Evolutionary conservation across 495 filamentous ascomycete species (phyloP).

Genomic region (Penicillium argentinense): DNA sequence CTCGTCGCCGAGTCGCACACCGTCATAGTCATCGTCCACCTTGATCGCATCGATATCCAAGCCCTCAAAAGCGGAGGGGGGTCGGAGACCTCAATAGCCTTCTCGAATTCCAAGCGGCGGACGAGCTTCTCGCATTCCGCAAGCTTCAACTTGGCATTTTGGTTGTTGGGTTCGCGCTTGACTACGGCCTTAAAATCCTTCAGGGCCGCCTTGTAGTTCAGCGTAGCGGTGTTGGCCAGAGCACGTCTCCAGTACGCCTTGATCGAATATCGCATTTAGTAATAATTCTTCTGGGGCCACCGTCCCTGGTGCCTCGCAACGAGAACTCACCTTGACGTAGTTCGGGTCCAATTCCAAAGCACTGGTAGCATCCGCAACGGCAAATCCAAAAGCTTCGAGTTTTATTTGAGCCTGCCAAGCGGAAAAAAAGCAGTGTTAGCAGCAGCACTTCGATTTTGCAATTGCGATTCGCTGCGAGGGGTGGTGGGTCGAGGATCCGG

Average conservation of each 20-base stretch:
- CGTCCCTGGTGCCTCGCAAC: too few species aligned
- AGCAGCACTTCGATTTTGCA: constrained; percentile 4
- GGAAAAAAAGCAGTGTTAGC: constrained; percentile 19
- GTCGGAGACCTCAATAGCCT: constrained; percentile 91
- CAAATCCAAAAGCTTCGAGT: constrained; percentile 90
- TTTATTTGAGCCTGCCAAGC: constrained; percentile 79
- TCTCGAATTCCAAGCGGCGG: constrained; percentile 83
- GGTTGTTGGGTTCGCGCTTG: constrained; percentile 80
- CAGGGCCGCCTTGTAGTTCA: constrained; percentile 81
- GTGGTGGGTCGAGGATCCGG: constrained; percentile 10
- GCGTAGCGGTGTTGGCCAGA: constrained; percentile 83
- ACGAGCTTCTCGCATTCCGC: constrained; percentile 93
- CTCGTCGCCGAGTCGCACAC: constrained; percentile 69
- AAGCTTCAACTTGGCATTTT: constrained; percentile 85
- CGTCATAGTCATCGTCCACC: constrained; percentile 84
- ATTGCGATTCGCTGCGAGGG: neutral
- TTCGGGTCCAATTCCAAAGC: constrained; percentile 87
- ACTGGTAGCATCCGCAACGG: constrained; percentile 88
- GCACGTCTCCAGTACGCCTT: constrained; percentile 96
- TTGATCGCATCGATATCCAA: constrained; percentile 82
- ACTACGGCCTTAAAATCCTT: constrained; percentile 92
- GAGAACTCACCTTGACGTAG: constrained; percentile 71
- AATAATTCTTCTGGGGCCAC: too few species aligned
- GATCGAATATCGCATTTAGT: neutral
- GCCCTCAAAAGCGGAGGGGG: constrained; percentile 88